phyloP scores from a whole-genome alignment of 164 flowering plant genomes.

The Tinospora cordifolia region DNA sequence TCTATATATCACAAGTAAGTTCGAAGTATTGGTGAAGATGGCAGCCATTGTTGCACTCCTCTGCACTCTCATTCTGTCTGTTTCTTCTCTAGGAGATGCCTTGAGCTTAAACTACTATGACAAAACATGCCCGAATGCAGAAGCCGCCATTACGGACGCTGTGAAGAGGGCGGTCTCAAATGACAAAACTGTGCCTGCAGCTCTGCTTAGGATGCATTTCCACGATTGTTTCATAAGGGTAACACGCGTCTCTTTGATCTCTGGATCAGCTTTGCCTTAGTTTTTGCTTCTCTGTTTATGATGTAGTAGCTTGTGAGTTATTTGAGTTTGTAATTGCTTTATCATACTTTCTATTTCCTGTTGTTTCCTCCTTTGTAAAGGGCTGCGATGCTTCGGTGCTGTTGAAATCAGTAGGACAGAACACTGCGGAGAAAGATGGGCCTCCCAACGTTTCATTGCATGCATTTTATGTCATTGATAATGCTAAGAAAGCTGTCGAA shows the following conservation, averaged over 20 bases:
- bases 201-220: constrained; percentile 77
- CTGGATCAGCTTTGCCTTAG: background rate
- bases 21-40: constrained; percentile 14
- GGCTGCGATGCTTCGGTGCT: constrained; percentile 78
- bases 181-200: constrained; percentile 74
- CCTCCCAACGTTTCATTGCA: constrained; percentile 76
- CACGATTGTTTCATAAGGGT: constrained; percentile 90
- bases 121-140: constrained; percentile 59
- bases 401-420: constrained; percentile 37
- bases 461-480: constrained; percentile 72
- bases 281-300: background rate
- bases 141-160: constrained; percentile 31
- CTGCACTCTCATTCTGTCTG: constrained; percentile 17
- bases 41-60: constrained; percentile 24
- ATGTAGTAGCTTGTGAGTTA: background rate
- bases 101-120: constrained; percentile 59
- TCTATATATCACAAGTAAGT: too few relatives aligned
- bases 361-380: constrained; percentile 21
- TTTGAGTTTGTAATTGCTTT: background rate
- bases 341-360: background rate
- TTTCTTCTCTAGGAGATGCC: constrained; percentile 24
- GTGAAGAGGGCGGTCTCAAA: constrained; percentile 43
- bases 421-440: constrained; percentile 78
- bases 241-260: constrained; percentile 1
- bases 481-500: constrained; percentile 62